A percentile compares a stretch with the other conserved stretches of the same genome.
These are phyloP conservation scores for Yarrowia alimentaria DNA, from an alignment of 805 yeast species.

Conservation along the genomic window DNA sequence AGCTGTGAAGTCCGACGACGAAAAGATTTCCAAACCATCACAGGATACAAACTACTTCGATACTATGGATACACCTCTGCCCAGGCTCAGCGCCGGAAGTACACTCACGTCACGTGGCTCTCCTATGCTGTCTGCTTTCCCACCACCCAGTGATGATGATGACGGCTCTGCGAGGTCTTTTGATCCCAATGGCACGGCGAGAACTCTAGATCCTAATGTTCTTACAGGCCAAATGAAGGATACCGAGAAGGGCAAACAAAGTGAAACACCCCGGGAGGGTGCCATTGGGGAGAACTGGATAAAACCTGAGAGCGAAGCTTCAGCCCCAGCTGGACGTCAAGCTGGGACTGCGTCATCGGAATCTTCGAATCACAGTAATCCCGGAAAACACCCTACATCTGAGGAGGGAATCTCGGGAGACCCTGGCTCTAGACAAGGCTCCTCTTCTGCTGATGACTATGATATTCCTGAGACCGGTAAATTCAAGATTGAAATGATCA, in stretches of 20 bases:
- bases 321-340: too few species aligned
- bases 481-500: slow-evolving; percentile 12
- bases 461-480: slow-evolving; percentile 1
- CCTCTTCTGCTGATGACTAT: neutral
- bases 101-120: slow-evolving; percentile 8
- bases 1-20: slow-evolving; percentile 1
- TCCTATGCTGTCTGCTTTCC: slow-evolving; percentile 14
- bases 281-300: too few species aligned
- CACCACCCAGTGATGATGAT: slow-evolving; percentile 8
- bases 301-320: too few species aligned
- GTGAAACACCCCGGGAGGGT: too few species aligned
- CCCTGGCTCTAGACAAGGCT: neutral
- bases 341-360: too few species aligned
- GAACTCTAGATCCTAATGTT: slow-evolving; percentile 4
- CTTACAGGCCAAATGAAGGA: too few species aligned
- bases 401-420: neutral
- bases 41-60: slow-evolving; percentile 22
- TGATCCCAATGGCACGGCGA: slow-evolving; percentile 4
- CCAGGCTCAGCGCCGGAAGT: slow-evolving; percentile 1
- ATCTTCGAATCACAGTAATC: too few species aligned
- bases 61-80: slow-evolving; percentile 11
- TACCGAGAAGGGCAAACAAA: too few species aligned
- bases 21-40: neutral
- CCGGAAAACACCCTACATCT: too few species aligned
- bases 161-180: too few species aligned